A percentile compares a stretch with the other conserved stretches of the same genome.
Evolutionary conservation across 768 basidiomycete species (phyloP).

Genomic region (Brasilioporus rufonigricans): DNA sequence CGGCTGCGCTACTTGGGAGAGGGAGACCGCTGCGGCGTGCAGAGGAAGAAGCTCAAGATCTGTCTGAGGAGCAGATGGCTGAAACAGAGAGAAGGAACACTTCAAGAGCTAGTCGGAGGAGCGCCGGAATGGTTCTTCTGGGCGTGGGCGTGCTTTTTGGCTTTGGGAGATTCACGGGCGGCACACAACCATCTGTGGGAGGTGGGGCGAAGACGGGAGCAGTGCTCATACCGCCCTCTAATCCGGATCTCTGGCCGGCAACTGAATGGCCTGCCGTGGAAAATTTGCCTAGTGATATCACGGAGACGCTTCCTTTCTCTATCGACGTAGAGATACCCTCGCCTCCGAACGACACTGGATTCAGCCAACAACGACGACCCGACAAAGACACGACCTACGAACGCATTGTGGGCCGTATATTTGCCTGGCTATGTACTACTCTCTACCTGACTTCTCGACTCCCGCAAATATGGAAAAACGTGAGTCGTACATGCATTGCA

Average conservation of each 20-base stretch:
- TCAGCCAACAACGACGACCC: slow-evolving; percentile 11
- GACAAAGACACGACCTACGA: slow-evolving; percentile 38
- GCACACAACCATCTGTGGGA: slow-evolving; percentile 26
- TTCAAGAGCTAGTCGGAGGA: slow-evolving; percentile 66
- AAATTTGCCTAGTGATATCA: slow-evolving; percentile 11
- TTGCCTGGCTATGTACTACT: slow-evolving; percentile 92
- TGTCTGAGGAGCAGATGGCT: slow-evolving; percentile 21
- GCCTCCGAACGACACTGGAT: not conserved
- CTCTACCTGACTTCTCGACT: slow-evolving; percentile 91
- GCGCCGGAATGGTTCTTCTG: slow-evolving; percentile 80
- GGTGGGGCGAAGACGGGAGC: slow-evolving; percentile 41
- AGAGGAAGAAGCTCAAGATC: slow-evolving; percentile 27
- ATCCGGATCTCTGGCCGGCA: not conserved
- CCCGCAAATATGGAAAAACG: slow-evolving; percentile 99
- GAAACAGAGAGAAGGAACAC: slow-evolving; percentile 31
- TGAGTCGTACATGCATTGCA: slow-evolving; percentile 41
- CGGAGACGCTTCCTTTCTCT: not conserved
- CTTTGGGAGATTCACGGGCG: slow-evolving; percentile 48
- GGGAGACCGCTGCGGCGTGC: slow-evolving; percentile 47
- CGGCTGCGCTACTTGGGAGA: slow-evolving; percentile 32
- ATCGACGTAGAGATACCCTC: slow-evolving; percentile 21
- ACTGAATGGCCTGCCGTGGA: slow-evolving; percentile 11
- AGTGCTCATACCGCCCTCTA: slow-evolving; percentile 38
- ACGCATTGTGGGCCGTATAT: slow-evolving; percentile 81
- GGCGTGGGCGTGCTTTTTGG: slow-evolving; percentile 75